Base-by-base conservation (phyloP, 345 rosid species). In the Turritis glabra region DNA sequence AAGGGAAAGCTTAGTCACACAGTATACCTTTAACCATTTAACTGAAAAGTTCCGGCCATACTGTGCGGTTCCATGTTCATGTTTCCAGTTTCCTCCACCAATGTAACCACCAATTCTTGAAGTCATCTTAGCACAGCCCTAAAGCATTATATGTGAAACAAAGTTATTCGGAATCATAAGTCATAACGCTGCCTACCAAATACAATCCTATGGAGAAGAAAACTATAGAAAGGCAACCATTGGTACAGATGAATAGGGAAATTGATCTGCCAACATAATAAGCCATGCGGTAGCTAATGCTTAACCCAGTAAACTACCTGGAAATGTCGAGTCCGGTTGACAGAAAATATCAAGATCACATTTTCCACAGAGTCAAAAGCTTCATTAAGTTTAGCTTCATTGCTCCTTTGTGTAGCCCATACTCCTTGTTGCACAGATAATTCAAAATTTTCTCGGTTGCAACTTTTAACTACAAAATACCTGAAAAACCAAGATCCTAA, bases 71-170 rank as follows among this genome's bases (percentile, higher is more conserved):
- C 99, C 99, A 79, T 96, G 99, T 23, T 91, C 97, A 81, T 92
- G 89, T 84, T 96, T 90, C 99, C 98, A 92, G 74, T 92, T 95
- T 37, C 99, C 99, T 41, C 97, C 96, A 76, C 85, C 86, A 75
- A 83, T 82, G 79, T 89, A 77, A 72, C 93, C 98, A 80, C 99
- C 97, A 65, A 92, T 95, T 81, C 89, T 90, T 27, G 98, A 89
- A 67, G 89, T 88, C 99, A 95, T 95, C 84, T 92, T 95, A 72
- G 99, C 99, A 84, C 99, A 95, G 54, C 99, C 99, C 99, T 92
- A 35, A 23, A 26, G 40, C 67, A 79, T 37, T 77, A 76, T 44
- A 44, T 27, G 61, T 73, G 48, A 56, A 43, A 54, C 26, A 18
- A 43, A 22, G 51, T 48, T 64, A 46, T 41, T 19, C 50, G n/a